Evolutionary conservation across 2,329 filamentous ascomycete genomes (phyloP).

Genomic region (Keithomyces neogunnii): DNA sequence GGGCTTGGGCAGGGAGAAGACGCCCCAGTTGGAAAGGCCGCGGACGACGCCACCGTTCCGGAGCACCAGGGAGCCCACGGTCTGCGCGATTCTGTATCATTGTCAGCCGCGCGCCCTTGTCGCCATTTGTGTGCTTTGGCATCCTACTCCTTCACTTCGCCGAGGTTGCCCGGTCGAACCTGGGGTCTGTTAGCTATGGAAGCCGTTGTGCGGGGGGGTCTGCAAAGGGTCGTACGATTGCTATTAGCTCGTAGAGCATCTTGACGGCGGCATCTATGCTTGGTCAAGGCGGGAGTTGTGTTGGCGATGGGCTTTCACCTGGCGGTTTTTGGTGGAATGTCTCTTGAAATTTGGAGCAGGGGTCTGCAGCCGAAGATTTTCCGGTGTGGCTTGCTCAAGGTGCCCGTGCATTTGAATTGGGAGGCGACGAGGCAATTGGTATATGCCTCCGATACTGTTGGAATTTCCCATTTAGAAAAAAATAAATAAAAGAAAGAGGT

Average conservation of each 20-base stretch:
- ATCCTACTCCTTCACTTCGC: slow-evolving; percentile 89
- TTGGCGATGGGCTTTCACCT: slow-evolving; percentile 9
- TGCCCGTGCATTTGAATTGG: no score
- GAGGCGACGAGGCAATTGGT: no score
- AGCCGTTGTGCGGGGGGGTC: neutral
- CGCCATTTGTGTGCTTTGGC: slow-evolving; percentile 6
- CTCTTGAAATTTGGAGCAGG: slow-evolving; percentile 18
- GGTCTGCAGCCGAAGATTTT: slow-evolving; percentile 19
- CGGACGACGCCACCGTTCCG: slow-evolving; percentile 80
- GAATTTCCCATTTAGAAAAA: no score
- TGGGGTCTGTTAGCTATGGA: slow-evolving; percentile 59
- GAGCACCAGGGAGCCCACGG: slow-evolving; percentile 75
- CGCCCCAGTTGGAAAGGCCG: slow-evolving; percentile 90
- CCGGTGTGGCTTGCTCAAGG: slow-evolving; percentile 9
- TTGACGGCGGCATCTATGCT: slow-evolving; percentile 27
- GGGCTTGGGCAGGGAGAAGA: slow-evolving; percentile 76
- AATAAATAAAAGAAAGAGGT: no score
- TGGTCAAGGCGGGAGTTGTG: slow-evolving; percentile 5
- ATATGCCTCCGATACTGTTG: no score
- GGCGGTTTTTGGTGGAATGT: neutral
- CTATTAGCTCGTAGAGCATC: slow-evolving; percentile 98
- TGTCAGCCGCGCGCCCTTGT: neutral
- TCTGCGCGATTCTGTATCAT: slow-evolving; percentile 67
- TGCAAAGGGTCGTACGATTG: slow-evolving; percentile 57
- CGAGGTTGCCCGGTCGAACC: slow-evolving; percentile 85